Evolutionary conservation across 139 green algal genomes (phyloP).

Genomic region (Haematococcus lacustris): DNA sequence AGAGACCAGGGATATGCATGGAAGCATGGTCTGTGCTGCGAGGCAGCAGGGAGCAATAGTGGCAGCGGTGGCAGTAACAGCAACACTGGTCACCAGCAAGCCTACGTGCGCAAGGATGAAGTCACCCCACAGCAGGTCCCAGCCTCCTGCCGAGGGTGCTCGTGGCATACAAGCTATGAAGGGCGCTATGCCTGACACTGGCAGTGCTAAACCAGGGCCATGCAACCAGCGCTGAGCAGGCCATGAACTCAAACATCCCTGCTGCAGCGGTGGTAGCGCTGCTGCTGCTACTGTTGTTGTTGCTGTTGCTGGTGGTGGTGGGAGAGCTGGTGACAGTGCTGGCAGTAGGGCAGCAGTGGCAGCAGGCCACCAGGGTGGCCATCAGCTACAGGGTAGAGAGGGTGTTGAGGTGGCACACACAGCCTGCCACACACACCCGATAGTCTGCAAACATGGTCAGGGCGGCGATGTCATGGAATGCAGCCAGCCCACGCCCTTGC

Average conservation of each 20-base stretch:
- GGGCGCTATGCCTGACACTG: too few species aligned
- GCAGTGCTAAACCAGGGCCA: too few species aligned
- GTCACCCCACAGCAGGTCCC: too few species aligned
- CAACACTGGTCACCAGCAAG: too few species aligned
- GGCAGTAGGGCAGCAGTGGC: not conserved
- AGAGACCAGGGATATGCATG: too few species aligned
- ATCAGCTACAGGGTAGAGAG: not conserved
- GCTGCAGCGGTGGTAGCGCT: not conserved
- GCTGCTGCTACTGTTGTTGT: not conserved
- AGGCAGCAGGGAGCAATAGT: too few species aligned
- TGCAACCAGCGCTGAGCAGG: too few species aligned
- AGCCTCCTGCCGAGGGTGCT: too few species aligned
- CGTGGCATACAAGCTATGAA: too few species aligned
- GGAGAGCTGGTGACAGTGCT: not conserved
- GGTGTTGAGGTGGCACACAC: not conserved
- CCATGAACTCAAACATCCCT: not conserved
- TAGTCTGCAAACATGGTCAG: constrained; percentile 96
- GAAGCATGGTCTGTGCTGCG: too few species aligned
- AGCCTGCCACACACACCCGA: constrained; percentile 1
- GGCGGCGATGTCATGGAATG: constrained; percentile 69
- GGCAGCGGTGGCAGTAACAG: too few species aligned
- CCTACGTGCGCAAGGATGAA: too few species aligned
- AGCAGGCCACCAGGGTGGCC: not conserved
- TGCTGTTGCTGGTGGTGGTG: not conserved
- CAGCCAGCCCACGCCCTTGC: constrained; percentile 56